A percentile compares a stretch with the other conserved stretches of the same genome.
phyloP scores from a whole-genome alignment of 2,329 filamentous ascomycete genomes.

The Pleurostoma richardsiae region DNA sequence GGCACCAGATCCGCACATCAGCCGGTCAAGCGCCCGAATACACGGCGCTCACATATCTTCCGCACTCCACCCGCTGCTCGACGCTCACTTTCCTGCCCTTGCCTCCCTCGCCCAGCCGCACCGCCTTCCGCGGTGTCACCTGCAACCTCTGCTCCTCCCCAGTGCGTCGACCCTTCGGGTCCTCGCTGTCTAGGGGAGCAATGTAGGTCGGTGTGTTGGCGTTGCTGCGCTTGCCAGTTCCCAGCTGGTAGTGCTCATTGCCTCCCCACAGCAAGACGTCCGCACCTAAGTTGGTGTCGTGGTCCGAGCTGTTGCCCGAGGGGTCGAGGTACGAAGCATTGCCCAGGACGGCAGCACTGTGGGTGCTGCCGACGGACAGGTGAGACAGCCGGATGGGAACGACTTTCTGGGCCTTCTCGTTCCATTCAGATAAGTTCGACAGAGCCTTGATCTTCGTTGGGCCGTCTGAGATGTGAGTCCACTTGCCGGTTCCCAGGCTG shows the following conservation, averaged over 20 bases:
- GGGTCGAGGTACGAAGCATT: constrained; percentile 69
- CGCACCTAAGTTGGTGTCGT: constrained; percentile 81
- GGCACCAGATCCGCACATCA: not conserved
- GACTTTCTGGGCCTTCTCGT: constrained; percentile 63
- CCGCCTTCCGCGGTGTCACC: constrained; percentile 71
- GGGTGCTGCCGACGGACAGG: constrained; percentile 72
- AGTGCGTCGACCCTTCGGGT: constrained; percentile 47
- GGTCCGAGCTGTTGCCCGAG: constrained; percentile 43
- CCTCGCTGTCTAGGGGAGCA: constrained; percentile 66
- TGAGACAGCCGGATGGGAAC: constrained; percentile 73
- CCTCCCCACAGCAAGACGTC: constrained; percentile 93
- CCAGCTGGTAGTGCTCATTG: constrained; percentile 90
- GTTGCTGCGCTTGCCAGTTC: constrained; percentile 85
- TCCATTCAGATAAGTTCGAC: constrained; percentile 80
- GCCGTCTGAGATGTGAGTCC: constrained; percentile 77
- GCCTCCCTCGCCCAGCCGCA: constrained; percentile 53
- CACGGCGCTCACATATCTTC: constrained; percentile 73
- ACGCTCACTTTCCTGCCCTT: constrained; percentile 66
- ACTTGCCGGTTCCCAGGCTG: constrained; percentile 76
- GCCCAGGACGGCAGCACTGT: constrained; percentile 76
- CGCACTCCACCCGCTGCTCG: constrained; percentile 87
- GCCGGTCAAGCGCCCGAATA: constrained; percentile 54
- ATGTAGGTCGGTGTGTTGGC: constrained; percentile 72
- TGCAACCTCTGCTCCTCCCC: constrained; percentile 70
- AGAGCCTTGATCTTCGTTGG: constrained; percentile 79